Evolutionary conservation across 2,329 filamentous ascomycete genomes (phyloP).

Genomic region (Cordyceps fumosorosea): DNA sequence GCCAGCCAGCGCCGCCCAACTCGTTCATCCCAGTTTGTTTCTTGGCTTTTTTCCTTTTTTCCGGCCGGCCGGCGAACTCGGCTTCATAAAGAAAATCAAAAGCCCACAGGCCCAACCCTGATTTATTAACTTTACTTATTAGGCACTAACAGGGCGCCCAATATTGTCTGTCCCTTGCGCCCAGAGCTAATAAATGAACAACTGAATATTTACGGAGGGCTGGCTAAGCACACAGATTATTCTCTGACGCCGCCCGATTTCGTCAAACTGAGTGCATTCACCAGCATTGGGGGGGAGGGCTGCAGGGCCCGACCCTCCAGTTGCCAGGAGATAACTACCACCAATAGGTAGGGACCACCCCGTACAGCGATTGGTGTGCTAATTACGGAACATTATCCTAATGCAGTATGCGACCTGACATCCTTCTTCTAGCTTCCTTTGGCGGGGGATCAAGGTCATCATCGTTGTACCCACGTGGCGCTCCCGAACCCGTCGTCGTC

Average conservation of each 20-base stretch:
- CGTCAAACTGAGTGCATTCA: not conserved
- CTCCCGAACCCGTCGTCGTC: conserved; percentile 7
- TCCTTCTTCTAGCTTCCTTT: not conserved
- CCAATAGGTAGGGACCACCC: no score
- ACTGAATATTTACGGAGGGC: not conserved
- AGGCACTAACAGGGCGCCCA: conserved; percentile 11
- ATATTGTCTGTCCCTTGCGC: not conserved
- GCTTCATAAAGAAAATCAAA: not conserved
- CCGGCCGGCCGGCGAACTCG: not conserved
- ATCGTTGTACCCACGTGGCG: conserved; percentile 14
- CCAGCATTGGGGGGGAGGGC: not conserved
- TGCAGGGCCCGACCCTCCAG: not conserved
- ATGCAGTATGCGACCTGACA: conserved; percentile 5
- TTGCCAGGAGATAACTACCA: not conserved
- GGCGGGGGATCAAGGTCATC: not conserved
- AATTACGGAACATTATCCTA: conserved; percentile 12
- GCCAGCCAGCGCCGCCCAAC: not conserved
- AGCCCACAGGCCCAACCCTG: conserved; percentile 1
- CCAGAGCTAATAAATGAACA: not conserved
- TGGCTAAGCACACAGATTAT: not conserved
- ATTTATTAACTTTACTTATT: not conserved
- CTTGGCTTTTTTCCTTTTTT: not conserved
- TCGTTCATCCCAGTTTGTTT: not conserved
- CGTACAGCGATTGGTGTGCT: not conserved
- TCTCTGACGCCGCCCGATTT: conserved; percentile 1